A percentile compares a stretch with the other conserved stretches of the same genome.
phyloP scores from a whole-genome alignment of 2,329 filamentous ascomycete genomes.

The Colletotrichum lindemuthianum region DNA sequence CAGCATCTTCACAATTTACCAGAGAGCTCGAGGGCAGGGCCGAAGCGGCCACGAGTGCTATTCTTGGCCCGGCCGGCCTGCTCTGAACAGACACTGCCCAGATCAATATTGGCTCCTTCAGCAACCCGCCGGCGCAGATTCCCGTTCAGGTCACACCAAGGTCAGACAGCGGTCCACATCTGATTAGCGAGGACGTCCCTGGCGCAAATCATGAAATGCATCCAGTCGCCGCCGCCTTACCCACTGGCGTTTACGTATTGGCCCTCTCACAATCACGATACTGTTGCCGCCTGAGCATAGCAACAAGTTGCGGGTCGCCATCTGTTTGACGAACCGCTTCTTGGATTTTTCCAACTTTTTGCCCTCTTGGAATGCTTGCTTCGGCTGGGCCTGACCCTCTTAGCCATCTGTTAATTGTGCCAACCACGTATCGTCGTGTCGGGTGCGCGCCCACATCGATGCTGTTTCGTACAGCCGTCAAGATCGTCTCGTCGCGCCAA shows the following conservation, averaged over 20 bases:
- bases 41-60: slow-evolving; percentile 15
- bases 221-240: slow-evolving; percentile 11
- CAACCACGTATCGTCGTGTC: too few species aligned
- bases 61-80: slow-evolving; percentile 19
- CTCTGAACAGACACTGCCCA: slow-evolving; percentile 25
- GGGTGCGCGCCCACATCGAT: too few species aligned
- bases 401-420: too few species aligned
- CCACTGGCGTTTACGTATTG: slow-evolving; percentile 2
- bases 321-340: neutral
- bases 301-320: too few species aligned
- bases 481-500: too few species aligned
- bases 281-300: too few species aligned
- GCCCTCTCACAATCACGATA: too few species aligned
- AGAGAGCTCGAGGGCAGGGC: slow-evolving; percentile 2
- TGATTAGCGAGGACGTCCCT: slow-evolving; percentile 37
- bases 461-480: too few species aligned
- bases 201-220: slow-evolving; percentile 32
- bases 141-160: slow-evolving; percentile 33
- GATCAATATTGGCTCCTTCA: slow-evolving; percentile 19
- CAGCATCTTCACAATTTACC: too few species aligned
- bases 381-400: neutral
- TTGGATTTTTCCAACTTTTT: too few species aligned
- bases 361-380: neutral
- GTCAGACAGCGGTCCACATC: slow-evolving; percentile 30
- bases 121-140: slow-evolving; percentile 26